Conservation (phyloP, 495 filamentous ascomycete species). For the Aspergillus sclerotioniger region DNA sequence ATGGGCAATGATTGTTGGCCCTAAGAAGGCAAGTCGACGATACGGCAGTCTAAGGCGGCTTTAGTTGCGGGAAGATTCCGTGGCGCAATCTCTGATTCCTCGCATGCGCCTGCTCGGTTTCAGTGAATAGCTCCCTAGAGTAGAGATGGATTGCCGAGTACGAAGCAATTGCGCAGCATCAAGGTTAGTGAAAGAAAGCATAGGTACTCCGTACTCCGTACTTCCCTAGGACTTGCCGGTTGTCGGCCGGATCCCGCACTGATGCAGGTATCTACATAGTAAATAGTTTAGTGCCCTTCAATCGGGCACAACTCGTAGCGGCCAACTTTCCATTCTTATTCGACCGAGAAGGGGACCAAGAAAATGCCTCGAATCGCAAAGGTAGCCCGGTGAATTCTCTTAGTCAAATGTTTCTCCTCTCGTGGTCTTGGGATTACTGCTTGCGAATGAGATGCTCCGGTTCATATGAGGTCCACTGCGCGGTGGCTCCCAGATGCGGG, state of each 20-base stretch:
- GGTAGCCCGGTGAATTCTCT: slow-evolving; percentile 10
- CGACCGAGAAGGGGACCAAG: slow-evolving; percentile 7
- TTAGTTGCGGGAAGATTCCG: slow-evolving; percentile 14
- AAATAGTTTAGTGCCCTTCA: too few species aligned
- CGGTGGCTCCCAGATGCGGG: slow-evolving; percentile 2
- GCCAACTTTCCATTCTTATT: slow-evolving; percentile 2
- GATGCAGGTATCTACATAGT: neutral
- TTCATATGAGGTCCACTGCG: slow-evolving; percentile 14
- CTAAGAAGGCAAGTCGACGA: neutral
- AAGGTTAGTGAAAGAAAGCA: neutral
- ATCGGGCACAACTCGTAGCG: neutral
- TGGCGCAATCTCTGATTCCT: neutral
- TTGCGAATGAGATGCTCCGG: slow-evolving; percentile 10
- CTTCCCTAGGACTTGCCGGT: neutral
- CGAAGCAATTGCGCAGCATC: neutral
- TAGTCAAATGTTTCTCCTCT: slow-evolving; percentile 16
- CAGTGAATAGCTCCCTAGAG: neutral
- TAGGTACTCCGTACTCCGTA: neutral
- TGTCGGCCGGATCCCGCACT: neutral
- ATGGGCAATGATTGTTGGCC: slow-evolving; percentile 7
- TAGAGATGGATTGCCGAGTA: neutral
- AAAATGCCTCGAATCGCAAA: slow-evolving; percentile 15
- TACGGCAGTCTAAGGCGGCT: neutral
- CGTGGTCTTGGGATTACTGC: neutral
- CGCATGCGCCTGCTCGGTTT: neutral